Base-by-base conservation (phyloP, 2,329 filamentous ascomycete genomes). In the Plenodomus lindquistii region DNA sequence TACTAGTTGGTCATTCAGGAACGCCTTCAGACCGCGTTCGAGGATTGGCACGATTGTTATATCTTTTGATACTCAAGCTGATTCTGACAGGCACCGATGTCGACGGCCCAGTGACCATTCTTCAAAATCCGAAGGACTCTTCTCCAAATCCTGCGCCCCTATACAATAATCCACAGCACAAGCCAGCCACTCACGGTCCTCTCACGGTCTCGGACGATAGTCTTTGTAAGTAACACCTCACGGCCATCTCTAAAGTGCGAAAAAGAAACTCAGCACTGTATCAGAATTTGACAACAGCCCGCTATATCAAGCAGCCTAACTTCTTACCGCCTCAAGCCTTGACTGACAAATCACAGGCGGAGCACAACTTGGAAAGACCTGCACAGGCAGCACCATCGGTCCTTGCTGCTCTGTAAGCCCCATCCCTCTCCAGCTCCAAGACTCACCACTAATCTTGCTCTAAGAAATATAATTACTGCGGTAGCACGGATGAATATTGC, bases 401-500 rank as follows among this genome's bases (percentile, higher is more conserved):
- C 1, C 19, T 10, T 52, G 57, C 41, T 54, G 50, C 29, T 50
- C 47, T 0, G 27, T 31, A 31, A 31, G 27, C 15, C n/a, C 27
- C 11, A 31, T 15, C 6, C 4, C 6, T 11, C 11, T 4, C 11
- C 27, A 31, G 11, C 27, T n/a, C n/a, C n/a, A 15, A 31, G 11
- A 13, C 10, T 11, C 11, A 4, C 11, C 15, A 13, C 27, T 31
- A 31, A 31, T 13, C 27, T 4, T 4, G 15, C 27, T 15, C 15
- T 13, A 31, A 31, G 27, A 3, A 29, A 17, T 42, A 35, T 18
- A 35, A 35, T 7, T 34, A 31, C 24, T 42, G 40, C 29, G 40
- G 40, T 13, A 17, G 4, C 40, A 22, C 11, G 7, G 9, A 17
- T 8, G 59, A 54, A 18, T 46, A 62, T 41, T 66, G 62, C 37